These are phyloP conservation scores for Nymphaea colorata DNA, from an alignment of 164 flowering plant species.

Conservation along the genomic window DNA sequence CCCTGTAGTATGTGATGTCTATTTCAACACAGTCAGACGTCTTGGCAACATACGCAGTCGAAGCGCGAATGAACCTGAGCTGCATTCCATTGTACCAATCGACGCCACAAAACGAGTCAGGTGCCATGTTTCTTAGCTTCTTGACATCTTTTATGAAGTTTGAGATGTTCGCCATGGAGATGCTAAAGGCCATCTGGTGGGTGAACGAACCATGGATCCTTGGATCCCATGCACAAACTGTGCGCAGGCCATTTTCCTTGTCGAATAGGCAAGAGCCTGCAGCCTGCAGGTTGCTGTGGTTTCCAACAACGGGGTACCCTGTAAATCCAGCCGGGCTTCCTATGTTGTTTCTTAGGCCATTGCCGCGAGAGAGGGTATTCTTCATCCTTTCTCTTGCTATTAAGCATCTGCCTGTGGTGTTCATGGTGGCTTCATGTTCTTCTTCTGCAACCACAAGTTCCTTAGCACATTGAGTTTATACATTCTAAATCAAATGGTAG, in stretches of 20 bases:
- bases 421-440: too few species aligned
- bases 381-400: too few species aligned
- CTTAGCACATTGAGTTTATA: too few species aligned
- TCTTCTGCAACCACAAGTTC: too few species aligned
- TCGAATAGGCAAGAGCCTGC: slow-evolving; percentile 1
- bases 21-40: slow-evolving; percentile 4
- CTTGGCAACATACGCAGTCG: slow-evolving; percentile 8
- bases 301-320: too few species aligned
- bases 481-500: too few species aligned
- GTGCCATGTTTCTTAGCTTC: slow-evolving; percentile 4
- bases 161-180: background rate
- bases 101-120: slow-evolving; percentile 4
- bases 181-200: slow-evolving; percentile 6
- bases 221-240: slow-evolving; percentile 7
- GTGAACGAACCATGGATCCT: slow-evolving; percentile 3
- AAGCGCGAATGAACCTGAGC: slow-evolving; percentile 3
- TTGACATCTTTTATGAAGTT: background rate
- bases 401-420: too few species aligned
- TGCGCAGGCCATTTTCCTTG: background rate
- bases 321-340: background rate
- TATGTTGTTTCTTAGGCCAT: too few species aligned
- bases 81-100: slow-evolving; percentile 5
- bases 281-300: background rate
- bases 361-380: too few species aligned
- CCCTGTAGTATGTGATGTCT: slow-evolving; percentile 7